Percentiles rank a stretch among this genome's conserved stretches.
Conservation (phyloP, 257 asterid genomes). For the Rhazya stricta region DNA sequence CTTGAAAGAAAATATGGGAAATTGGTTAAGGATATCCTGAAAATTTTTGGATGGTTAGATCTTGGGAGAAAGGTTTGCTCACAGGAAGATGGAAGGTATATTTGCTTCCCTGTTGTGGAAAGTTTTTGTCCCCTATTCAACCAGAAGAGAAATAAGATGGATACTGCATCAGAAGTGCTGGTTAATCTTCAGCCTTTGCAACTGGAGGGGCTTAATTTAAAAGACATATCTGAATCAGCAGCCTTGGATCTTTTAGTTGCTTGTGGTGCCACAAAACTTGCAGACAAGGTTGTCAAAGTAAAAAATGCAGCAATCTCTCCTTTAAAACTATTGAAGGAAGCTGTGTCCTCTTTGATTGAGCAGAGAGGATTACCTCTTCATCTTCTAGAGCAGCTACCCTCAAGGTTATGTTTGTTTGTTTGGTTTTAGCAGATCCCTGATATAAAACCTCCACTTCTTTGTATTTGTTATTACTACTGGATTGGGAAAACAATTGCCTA, state of each 20-base stretch:
- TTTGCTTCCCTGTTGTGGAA: conserved; percentile 73
- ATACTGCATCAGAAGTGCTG: conserved; percentile 24
- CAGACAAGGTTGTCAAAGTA: conserved; percentile 55
- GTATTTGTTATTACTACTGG: background rate
- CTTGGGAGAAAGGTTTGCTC: conserved; percentile 72
- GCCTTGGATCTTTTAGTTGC: conserved; percentile 54
- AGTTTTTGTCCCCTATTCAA: conserved; percentile 42
- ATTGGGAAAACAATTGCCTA: background rate
- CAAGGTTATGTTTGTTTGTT: conserved; percentile 50
- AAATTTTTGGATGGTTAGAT: conserved; percentile 89
- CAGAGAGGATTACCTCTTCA: conserved; percentile 47
- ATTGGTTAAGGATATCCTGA: conserved; percentile 70
- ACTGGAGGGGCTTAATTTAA: conserved; percentile 27
- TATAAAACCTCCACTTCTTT: background rate
- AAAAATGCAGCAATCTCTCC: conserved; percentile 66
- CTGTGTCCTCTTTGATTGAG: conserved; percentile 51
- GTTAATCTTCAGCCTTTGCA: conserved; percentile 30
- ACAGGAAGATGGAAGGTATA: conserved; percentile 49
- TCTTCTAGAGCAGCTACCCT: conserved; percentile 73
- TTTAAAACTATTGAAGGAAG: conserved; percentile 67
- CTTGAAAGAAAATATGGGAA: conserved; percentile 66
- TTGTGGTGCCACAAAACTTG: conserved; percentile 56
- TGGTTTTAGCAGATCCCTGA: background rate
- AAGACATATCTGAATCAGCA: conserved; percentile 47
- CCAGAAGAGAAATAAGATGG: conserved; percentile 26